phyloP scores from a whole-genome alignment of 2,329 filamentous ascomycete genomes.

The Sphaerulina populicola region DNA sequence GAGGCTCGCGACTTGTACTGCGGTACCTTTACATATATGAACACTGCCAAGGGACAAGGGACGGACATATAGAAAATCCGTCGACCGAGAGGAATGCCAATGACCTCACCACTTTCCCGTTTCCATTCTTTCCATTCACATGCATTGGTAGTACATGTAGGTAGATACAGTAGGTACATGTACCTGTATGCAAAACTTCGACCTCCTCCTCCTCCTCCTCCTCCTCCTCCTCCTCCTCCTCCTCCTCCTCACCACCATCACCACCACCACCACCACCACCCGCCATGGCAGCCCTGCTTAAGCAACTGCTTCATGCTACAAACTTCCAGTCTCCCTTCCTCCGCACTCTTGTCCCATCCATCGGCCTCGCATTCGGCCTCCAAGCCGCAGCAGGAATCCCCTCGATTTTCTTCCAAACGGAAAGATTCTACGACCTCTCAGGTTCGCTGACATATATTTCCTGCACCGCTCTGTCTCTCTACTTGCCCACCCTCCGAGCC shows the following conservation, averaged over 20 bases:
- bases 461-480: slow-evolving; percentile 54
- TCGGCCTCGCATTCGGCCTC: slow-evolving; percentile 55
- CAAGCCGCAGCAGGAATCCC: slow-evolving; percentile 56
- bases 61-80: slow-evolving; percentile 2
- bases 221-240: too few species aligned
- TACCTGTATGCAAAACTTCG: not conserved
- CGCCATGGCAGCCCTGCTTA: slow-evolving; percentile 33
- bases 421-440: slow-evolving; percentile 61
- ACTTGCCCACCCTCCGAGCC: slow-evolving; percentile 52
- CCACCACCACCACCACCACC: not conserved
- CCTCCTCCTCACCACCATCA: too few species aligned
- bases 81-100: not conserved
- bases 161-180: not conserved
- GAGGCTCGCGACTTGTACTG: not conserved
- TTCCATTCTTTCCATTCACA: not conserved
- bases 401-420: slow-evolving; percentile 52
- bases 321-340: slow-evolving; percentile 56
- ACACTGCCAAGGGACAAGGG: not conserved
- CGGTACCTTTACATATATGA: too few species aligned
- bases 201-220: too few species aligned
- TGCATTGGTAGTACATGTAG: not conserved
- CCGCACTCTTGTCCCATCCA: slow-evolving; percentile 53
- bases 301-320: slow-evolving; percentile 50
- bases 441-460: slow-evolving; percentile 59
- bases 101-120: slow-evolving; percentile 10